Base-by-base conservation (phyloP, 2,329 filamentous ascomycete species). In the Talaromyces sp. region DNA sequence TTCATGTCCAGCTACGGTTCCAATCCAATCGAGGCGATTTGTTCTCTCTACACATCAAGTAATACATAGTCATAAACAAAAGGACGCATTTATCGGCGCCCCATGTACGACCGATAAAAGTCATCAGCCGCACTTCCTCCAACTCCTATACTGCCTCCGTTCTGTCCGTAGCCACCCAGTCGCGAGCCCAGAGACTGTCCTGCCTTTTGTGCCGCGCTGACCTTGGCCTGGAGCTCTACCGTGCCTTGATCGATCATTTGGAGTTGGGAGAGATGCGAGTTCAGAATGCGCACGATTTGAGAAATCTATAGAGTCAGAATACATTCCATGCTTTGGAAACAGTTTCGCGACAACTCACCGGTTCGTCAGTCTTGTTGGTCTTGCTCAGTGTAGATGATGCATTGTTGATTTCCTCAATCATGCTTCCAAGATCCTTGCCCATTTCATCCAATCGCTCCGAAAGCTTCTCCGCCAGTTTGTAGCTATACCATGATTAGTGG, bases 391-490 rank as follows among this genome's bases (percentile, higher is more conserved):
- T 92, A 61, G 90, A 85, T n/a, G 91, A 95, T 66, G 96, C 93
- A 69, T 88, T 87, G 74, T 99, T 99, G 74, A 99, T 96, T 77
- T 98, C 95, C 73, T 96, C 93, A 69, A 99, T 96, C 92, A 99
- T 98, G 79, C 92, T 93, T 55, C 87, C 88, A 66, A 99, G 82
- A 73, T 96, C 92, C 73, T 92, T 91, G 72, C 92, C 92, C 86
- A 98, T 96, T 69, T 96, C 92, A 63, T 96, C 93, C 67, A 99
- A 82, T 67, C 91, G 87, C 73, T 96, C 91, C 11, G 92, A 92
- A 67, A 97, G 84, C 76, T 92, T 95, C 82, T 99, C 95, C 1
- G 95, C 95, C 59, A 96, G 82, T 83, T 96, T 96, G 81, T 98
- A 88, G 35, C 83, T 86, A 68, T 60, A 14, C 14, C 23, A 9